Evolutionary conservation across 495 filamentous ascomycete genomes (phyloP), one percentile per base, ranked within the genome.

Genomic region (Penicillium paxilli): DNA sequence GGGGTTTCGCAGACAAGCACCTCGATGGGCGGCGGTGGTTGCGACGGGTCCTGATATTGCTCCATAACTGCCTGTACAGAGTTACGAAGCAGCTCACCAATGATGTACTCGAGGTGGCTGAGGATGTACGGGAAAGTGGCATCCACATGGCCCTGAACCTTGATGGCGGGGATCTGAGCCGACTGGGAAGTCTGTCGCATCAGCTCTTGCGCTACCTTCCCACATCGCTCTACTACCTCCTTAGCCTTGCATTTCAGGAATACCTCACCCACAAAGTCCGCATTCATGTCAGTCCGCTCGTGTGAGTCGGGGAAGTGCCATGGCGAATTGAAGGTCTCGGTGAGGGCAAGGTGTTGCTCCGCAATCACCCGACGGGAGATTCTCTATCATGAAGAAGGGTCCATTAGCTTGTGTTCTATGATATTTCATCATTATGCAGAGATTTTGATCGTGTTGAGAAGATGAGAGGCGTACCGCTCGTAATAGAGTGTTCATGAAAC

Each of bases 351-450:
- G 62, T 99, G 94, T 60, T 98, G 94, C 71, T 99, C 94, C 30
- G 93, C 94, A 64, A 99, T 99, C 47, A 98, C 93, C 32, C 94
- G 85, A 45, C 94, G 87, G 25, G 92, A 96, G 50, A 98, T 98
- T 51, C 94, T 83, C 87, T 95, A 63, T 22, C n/a, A n/a, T 32
- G 26, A 5, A 49, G 17, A 44, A 9, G 1, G 17, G 10, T 37
- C 33, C n/a, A n/a, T 37, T 16, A n/a, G n/a, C n/a, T n/a, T n/a
- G n/a, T n/a, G n/a, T n/a, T n/a, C n/a, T n/a, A n/a, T n/a, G n/a
- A n/a, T 23, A 12, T 42, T 23, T 23, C 17, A 19, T 21, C n/a
- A 20, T 41, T 41, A 4, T 8, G 16, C 2, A 6, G 37, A 5
- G 10, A 28, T 4, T 28, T 11, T 30, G 9, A 12, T 5, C 12